Base-by-base conservation (phyloP, 2,329 filamentous ascomycete species). In the Cadophora sp. region DNA sequence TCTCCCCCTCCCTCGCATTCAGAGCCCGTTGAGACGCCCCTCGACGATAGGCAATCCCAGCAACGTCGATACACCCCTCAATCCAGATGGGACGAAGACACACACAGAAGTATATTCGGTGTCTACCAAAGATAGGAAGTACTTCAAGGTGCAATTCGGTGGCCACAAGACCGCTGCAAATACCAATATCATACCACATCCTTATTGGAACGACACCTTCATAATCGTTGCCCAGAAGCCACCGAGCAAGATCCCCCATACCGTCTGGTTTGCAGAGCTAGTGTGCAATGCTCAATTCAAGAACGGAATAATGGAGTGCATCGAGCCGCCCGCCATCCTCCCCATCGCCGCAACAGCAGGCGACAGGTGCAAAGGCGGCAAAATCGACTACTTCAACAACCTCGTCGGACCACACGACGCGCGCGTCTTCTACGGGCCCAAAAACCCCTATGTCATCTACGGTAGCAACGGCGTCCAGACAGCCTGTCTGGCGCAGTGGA, bases 151-250 rank as follows among this genome's bases (percentile, higher is more conserved):
- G 73, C 76, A 80, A n/a, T 86, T 88, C 70, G 80, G 78, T 16
- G 75, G 76, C 34, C 72, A 79, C 7, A 65, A 73, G 5, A 56
- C 34, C 4, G 79, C 80, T 37, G 81, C 84, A 66, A 89, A 88
- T 67, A 85, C 86, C n/a, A 89, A 85, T 76, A 82, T 89, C 70
- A 81, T 89, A 48, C 86, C 87, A 0, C 87, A 89, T 73, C 86
- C 85, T 1, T 76, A 73, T 1, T 73, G 79, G 9, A 76, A 80
- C 3, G 76, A 85, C 50, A 83, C 80, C 1, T 89, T 82, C 81
- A 82, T 85, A 68, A 80, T 88, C 34, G 80, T 86, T 5, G 84
- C 84, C 6, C 86, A 87, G 73, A 78, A 79, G 61, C 68, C 69
- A 22, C 64, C 68, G 19, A 69, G 71, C 24, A 68, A 76, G 7